Conservation (phyloP, 768 basidiomycete genomes). For the Hericium erinaceus region DNA sequence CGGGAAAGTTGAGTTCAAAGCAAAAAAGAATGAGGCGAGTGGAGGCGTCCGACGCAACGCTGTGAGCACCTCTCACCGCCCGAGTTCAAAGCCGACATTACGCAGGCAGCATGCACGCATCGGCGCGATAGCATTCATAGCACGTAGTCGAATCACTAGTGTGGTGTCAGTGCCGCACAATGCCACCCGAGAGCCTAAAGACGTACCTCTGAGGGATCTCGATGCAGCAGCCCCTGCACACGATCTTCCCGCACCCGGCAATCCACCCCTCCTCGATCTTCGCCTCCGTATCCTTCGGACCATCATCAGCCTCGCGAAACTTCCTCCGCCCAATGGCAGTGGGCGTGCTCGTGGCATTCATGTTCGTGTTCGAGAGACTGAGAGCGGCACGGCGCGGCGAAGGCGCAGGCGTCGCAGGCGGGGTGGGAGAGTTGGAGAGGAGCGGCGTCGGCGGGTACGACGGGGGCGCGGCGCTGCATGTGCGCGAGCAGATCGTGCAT, state of each 20-base stretch:
- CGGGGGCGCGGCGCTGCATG: slow-evolving; percentile 25
- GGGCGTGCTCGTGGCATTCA: not conserved
- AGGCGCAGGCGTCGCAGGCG: slow-evolving; percentile 11
- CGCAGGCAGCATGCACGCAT: not conserved
- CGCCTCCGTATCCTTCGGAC: slow-evolving; percentile 1
- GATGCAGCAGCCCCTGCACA: slow-evolving; percentile 27
- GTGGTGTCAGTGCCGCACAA: not conserved
- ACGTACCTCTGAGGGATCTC: slow-evolving; percentile 28
- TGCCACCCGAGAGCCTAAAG: not conserved
- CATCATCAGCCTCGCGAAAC: not conserved
- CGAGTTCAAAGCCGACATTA: no score
- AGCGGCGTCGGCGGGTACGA: slow-evolving; percentile 29
- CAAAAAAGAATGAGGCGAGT: no score
- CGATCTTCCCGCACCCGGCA: slow-evolving; percentile 26
- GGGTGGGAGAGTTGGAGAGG: slow-evolving; percentile 25
- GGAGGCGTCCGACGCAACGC: no score
- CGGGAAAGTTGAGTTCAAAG: no score
- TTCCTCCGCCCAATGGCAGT: slow-evolving; percentile 10
- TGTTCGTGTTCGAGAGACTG: slow-evolving; percentile 15
- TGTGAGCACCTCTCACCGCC: no score
- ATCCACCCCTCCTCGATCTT: slow-evolving; percentile 10
- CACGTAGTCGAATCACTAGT: slow-evolving; percentile 13
- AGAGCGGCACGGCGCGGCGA: slow-evolving; percentile 23
- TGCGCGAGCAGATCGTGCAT: slow-evolving; percentile 29
- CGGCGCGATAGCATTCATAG: slow-evolving; percentile 11